Evolutionary conservation across 139 green algal species (phyloP).

Genomic region (Edaphochlamys debaryana): DNA sequence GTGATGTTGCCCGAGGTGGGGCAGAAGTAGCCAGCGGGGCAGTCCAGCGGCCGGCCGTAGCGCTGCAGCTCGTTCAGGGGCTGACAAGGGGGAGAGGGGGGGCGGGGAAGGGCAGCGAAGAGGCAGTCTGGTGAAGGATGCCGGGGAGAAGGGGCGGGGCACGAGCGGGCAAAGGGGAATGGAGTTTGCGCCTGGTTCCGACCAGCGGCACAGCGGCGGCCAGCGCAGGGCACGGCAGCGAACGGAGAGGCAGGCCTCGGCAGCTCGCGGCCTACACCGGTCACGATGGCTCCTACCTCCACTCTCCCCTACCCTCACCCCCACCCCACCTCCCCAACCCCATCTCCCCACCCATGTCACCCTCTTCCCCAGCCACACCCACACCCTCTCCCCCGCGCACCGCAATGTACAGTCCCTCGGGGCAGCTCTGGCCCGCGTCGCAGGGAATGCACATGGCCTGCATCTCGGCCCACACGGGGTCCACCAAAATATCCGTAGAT

Average conservation of each 20-base stretch:
- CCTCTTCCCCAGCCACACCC: background rate
- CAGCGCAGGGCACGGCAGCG: no score
- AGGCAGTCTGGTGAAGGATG: no score
- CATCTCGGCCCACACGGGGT: slow-evolving; percentile 1
- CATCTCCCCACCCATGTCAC: no score
- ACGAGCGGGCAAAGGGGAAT: no score
- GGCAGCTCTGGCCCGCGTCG: slow-evolving; percentile 42
- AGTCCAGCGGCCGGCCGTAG: slow-evolving; percentile 44
- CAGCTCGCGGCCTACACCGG: no score
- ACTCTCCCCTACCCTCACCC: background rate
- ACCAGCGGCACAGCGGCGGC: no score
- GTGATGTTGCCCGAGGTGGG: slow-evolving; percentile 24
- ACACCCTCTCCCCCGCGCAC: background rate
- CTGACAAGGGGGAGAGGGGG: no score
- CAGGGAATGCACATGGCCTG: slow-evolving; percentile 46
- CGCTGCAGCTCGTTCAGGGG: no score
- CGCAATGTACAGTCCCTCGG: slow-evolving; percentile 26
- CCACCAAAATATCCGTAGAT: background rate
- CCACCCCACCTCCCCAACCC: background rate
- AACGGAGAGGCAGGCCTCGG: no score
- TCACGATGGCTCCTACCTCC: background rate
- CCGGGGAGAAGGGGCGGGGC: no score
- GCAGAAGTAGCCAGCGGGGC: slow-evolving; percentile 49
- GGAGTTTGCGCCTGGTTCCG: no score
- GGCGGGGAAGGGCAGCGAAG: no score